Evolutionary conservation across 768 basidiomycete genomes (phyloP).

Genomic region (Cystofilobasidium capitatum): DNA sequence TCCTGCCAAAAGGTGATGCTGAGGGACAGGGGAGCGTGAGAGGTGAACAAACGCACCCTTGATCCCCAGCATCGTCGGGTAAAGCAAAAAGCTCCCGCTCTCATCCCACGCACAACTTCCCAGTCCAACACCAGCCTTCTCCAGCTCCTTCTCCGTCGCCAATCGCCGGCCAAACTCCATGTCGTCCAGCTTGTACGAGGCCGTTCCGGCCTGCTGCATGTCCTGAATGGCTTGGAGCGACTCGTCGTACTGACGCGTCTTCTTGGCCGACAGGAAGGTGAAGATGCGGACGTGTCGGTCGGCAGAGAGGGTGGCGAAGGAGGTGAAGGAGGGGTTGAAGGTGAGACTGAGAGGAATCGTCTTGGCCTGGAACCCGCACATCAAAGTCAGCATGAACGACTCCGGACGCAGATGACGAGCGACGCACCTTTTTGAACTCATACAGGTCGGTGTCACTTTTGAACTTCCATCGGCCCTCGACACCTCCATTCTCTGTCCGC

Average conservation of each 20-base stretch:
- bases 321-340: constrained; percentile 75
- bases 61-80: constrained; percentile 85
- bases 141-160: constrained; percentile 82
- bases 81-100: constrained; percentile 85
- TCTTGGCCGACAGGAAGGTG: constrained; percentile 76
- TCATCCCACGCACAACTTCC: constrained; percentile 84
- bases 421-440: constrained; percentile 87
- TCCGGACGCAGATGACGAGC: neutral
- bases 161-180: constrained; percentile 99
- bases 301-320: constrained; percentile 89
- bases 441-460: constrained; percentile 89
- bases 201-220: constrained; percentile 97
- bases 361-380: constrained; percentile 55
- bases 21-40: neutral
- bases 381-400: neutral
- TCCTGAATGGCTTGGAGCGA: constrained; percentile 84
- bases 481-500: constrained; percentile 51
- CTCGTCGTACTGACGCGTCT: constrained; percentile 90
- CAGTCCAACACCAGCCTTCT: constrained; percentile 52
- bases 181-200: constrained; percentile 82
- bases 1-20: neutral
- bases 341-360: constrained; percentile 84
- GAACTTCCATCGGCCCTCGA: constrained; percentile 73
- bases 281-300: constrained; percentile 92
- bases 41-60: constrained; percentile 56